Percentiles rank a stretch among this genome's conserved stretches.
phyloP scores from a whole-genome alignment of 78 protist genomes.

The Dictyostelium firmibasis region DNA sequence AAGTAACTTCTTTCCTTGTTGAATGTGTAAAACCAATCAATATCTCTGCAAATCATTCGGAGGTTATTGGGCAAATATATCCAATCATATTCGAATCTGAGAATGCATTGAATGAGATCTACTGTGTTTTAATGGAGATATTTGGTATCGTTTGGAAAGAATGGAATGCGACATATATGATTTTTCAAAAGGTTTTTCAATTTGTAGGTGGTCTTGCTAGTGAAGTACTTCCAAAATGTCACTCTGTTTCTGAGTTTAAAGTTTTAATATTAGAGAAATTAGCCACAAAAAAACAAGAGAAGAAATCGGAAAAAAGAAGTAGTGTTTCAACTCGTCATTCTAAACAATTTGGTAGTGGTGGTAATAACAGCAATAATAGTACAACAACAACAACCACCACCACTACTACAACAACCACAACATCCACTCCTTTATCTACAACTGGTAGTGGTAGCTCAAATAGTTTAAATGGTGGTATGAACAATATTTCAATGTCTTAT shows the following conservation, averaged over 20 bases:
- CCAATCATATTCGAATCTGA: constrained; percentile 27
- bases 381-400: neutral
- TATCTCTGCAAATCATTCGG: neutral
- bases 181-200: constrained; percentile 21
- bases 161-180: constrained; percentile 54
- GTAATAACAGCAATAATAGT: neutral
- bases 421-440: neutral
- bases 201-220: neutral
- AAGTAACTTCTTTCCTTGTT: constrained; percentile 21
- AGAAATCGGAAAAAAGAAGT: constrained; percentile 8
- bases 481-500: neutral
- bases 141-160: constrained; percentile 70
- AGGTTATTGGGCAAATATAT: neutral
- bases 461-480: neutral
- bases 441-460: neutral
- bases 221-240: constrained; percentile 21
- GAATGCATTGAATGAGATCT: constrained; percentile 29
- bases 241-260: constrained; percentile 2
- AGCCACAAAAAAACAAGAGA: constrained; percentile 2
- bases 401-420: neutral
- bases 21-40: constrained; percentile 48
- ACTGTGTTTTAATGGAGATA: constrained; percentile 23
- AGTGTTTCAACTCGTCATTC: constrained; percentile 30
- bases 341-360: neutral
- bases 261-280: neutral